phyloP scores from a whole-genome alignment of 2,329 filamentous ascomycete genomes.

The Plectosphaerella plurivora region DNA sequence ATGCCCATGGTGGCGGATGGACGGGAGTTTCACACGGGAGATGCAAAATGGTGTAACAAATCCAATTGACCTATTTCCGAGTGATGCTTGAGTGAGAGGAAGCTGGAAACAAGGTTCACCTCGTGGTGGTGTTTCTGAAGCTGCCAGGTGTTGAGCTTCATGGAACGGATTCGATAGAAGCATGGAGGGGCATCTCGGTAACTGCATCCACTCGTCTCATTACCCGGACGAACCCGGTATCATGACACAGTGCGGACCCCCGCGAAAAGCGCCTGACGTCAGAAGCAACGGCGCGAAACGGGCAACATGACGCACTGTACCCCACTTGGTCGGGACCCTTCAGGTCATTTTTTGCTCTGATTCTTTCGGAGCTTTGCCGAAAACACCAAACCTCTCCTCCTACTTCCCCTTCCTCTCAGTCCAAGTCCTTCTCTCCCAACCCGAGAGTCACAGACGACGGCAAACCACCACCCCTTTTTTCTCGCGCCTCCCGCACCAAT shows the following conservation, averaged over 20 bases:
- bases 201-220: no score
- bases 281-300: not conserved
- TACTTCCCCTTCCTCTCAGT: not conserved
- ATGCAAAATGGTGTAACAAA: not conserved
- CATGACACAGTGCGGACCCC: not conserved
- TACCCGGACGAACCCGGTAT: not conserved
- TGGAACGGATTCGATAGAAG: not conserved
- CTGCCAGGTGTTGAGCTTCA: not conserved
- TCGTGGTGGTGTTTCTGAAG: not conserved
- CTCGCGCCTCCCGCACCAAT: slow-evolving; percentile 4
- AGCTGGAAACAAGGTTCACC: not conserved
- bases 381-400: not conserved
- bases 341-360: not conserved
- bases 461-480: slow-evolving; percentile 12
- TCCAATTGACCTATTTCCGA: no score
- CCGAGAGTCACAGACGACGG: not conserved
- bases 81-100: no score
- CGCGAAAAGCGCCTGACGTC: not conserved
- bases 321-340: slow-evolving; percentile 1
- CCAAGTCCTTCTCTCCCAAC: not conserved
- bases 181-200: not conserved
- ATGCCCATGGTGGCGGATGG: slow-evolving; percentile 48
- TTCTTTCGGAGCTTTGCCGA: not conserved
- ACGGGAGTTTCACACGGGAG: no score
- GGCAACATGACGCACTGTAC: not conserved